Conservation (phyloP, 1,284 basidiomycete genomes). For the Boletus putidus region DNA sequence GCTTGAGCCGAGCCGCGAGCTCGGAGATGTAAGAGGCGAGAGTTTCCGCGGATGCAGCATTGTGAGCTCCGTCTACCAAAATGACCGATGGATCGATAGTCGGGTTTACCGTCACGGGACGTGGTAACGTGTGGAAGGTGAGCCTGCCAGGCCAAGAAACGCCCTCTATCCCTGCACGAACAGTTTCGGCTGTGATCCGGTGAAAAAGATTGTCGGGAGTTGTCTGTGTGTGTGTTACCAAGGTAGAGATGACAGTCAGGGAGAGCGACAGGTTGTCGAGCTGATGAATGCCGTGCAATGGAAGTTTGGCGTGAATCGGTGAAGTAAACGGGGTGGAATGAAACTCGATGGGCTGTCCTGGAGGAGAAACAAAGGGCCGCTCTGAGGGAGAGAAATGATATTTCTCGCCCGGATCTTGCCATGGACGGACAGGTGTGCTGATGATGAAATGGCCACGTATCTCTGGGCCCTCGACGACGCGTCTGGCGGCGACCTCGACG, state of each 20-base stretch:
- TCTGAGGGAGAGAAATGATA: slow-evolving; percentile 39
- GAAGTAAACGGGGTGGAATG: slow-evolving; percentile 45
- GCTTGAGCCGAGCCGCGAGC: slow-evolving; percentile 27
- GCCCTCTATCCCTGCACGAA: slow-evolving; percentile 53
- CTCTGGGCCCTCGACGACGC: slow-evolving; percentile 39
- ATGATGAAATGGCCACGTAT: slow-evolving; percentile 47
- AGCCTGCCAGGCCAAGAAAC: slow-evolving; percentile 84
- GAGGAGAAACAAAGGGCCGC: slow-evolving; percentile 41
- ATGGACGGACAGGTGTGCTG: slow-evolving; percentile 31
- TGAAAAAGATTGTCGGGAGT: slow-evolving; percentile 17
- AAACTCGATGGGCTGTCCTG: slow-evolving; percentile 47
- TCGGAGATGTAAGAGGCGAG: slow-evolving; percentile 71
- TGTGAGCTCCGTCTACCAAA: slow-evolving; percentile 95
- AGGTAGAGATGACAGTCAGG: slow-evolving; percentile 59
- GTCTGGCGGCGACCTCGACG: slow-evolving; percentile 48
- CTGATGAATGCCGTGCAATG: slow-evolving; percentile 82
- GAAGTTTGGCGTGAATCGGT: slow-evolving; percentile 45
- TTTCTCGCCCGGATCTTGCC: slow-evolving; percentile 33
- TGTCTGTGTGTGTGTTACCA: slow-evolving; percentile 47
- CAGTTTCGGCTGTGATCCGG: slow-evolving; percentile 31
- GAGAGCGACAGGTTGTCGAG: slow-evolving; percentile 78
- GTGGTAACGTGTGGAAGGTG: slow-evolving; percentile 59
- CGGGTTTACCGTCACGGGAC: slow-evolving; percentile 22
- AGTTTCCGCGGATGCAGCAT: slow-evolving; percentile 75
- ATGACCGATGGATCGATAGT: slow-evolving; percentile 43